Base-by-base conservation (phyloP, 768 basidiomycete genomes). In the Suillus americanus region DNA sequence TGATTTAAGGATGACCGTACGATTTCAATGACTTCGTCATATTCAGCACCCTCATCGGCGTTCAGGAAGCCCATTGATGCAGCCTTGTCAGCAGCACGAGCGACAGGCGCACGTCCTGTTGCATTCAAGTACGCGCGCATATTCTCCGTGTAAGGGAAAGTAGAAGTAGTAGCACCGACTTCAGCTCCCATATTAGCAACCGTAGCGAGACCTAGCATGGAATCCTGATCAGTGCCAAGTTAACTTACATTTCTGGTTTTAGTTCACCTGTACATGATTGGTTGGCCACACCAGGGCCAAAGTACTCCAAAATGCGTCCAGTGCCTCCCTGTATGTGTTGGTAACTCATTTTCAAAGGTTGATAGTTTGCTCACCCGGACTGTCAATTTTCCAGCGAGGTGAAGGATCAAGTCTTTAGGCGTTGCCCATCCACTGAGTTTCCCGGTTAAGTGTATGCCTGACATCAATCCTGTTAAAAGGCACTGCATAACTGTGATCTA, bases 141-240 rank as follows among this genome's bases (percentile, higher is more conserved):
- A 71, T 87, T 87, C 20, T 85, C 78, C 18, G 94, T 95, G 78
- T 99, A 99, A 5, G 97, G 96, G 84, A 99, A 99, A 7, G 92
- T 94, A 1, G 96, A 97, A 0, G 97, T 99, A 1, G 97, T 99
- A n/a, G 97, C 97, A 45, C 97, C 97, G n/a, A 99, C 96, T 81
- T 99, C 97, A 14, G 97, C 97, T 60, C 97, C 97, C 97, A 99
- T 99, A 78, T 99, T 99, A 51, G 94, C 91, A 62, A 99, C 91
- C 2, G 97, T 99, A 1, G 97, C 97, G 62, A 97, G 79, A 62
- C 93, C 92, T 91, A 59, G 35, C 53, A 55, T 13, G 45, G 25
- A 40, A 59, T 30, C 53, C 16, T 64, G 56, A 53, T 46, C 43
- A 62, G 12, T 50, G 46, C 61, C 16, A 35, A 60, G 35, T n/a